These are phyloP conservation scores for Globisporangium spinosum DNA, from an alignment of 352 stramenopile species.

Conservation along the genomic window DNA sequence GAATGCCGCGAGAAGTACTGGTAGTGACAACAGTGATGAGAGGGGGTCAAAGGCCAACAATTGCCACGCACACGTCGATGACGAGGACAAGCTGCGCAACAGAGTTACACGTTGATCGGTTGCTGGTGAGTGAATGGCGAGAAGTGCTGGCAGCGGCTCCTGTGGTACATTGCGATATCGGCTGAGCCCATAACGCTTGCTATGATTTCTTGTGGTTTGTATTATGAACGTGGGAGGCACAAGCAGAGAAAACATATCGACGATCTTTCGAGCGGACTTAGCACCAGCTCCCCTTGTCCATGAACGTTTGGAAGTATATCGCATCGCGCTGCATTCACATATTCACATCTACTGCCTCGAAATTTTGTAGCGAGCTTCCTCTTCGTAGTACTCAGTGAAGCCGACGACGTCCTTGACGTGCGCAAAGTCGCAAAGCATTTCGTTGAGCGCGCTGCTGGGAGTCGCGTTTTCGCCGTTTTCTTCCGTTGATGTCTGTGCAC, in stretches of 20 bases:
- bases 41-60: neutral
- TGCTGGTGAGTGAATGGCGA: neutral
- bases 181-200: neutral
- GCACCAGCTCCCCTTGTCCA: neutral
- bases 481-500: conserved; percentile 3
- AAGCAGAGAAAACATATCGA: neutral
- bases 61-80: neutral
- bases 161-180: neutral
- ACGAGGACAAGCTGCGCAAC: neutral
- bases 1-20: no score
- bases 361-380: conserved; percentile 56
- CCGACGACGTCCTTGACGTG: conserved; percentile 92
- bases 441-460: conserved; percentile 54
- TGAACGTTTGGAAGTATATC: neutral
- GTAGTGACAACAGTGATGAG: neutral
- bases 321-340: neutral
- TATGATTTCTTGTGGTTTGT: neutral
- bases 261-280: neutral
- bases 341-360: neutral
- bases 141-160: neutral
- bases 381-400: conserved; percentile 90
- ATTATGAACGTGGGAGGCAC: neutral
- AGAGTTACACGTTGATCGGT: neutral
- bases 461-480: conserved; percentile 31
- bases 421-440: conserved; percentile 70